phyloP scores from a whole-genome alignment of 257 asterid genomes.

The Solanum chilense region DNA sequence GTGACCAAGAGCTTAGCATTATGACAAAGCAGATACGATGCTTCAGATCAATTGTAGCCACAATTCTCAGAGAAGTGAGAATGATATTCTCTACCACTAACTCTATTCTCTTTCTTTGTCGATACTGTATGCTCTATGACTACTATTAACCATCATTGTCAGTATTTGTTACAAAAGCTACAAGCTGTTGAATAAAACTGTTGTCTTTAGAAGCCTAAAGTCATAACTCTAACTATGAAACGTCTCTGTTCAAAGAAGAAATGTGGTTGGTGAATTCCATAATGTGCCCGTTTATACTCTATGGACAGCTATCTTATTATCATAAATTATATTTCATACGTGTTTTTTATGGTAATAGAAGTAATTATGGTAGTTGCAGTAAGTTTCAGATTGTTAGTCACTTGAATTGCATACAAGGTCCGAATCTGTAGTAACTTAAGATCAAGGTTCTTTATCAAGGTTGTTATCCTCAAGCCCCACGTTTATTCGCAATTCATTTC shows the following conservation, averaged over 20 bases:
- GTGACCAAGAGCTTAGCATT: neutral
- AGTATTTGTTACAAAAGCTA: neutral
- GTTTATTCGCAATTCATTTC: neutral
- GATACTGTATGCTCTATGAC: neutral
- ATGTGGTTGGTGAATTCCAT: neutral
- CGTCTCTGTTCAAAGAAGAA: neutral
- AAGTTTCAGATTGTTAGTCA: neutral
- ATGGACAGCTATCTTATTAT: neutral
- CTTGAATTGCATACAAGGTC: neutral
- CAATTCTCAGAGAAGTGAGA: neutral
- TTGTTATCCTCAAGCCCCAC: neutral
- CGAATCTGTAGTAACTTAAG: neutral
- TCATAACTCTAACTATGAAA: neutral
- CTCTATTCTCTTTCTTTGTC: neutral
- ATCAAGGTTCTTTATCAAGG: neutral
- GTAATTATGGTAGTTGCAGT: neutral
- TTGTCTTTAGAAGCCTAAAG: neutral
- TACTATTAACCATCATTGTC: neutral
- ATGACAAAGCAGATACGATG: neutral
- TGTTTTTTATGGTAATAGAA: neutral
- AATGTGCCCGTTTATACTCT: neutral
- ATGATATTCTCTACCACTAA: neutral
- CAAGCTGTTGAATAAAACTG: neutral
- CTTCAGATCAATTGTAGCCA: neutral
- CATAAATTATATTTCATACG: neutral